Evolutionary conservation across 1,284 basidiomycete species (phyloP), one percentile per base, ranked within the genome.

Genomic region (Rhizoctonia solani): DNA sequence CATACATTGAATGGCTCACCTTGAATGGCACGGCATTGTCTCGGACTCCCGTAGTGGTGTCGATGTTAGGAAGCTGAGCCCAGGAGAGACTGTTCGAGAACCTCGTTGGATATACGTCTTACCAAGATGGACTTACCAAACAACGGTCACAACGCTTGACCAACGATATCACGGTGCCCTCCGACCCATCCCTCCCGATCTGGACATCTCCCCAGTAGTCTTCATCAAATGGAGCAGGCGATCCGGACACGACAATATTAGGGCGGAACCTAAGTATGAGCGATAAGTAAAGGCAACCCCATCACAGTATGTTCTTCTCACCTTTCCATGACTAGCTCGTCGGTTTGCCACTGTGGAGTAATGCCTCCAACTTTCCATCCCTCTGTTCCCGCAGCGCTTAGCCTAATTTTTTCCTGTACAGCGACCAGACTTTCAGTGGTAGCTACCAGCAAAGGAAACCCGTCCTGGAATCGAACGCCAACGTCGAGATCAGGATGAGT

Each of bases 101-200:
- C 6, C 13, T 27, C 19, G 47, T 61, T 70, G 65, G 42, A 29
- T 55, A 3, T 42, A 44, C 61, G 47, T 4, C 21, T 29, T 27
- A 46, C 30, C 8, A 8, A 16, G 16, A 8, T 8, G 37, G 37
- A 79, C 86, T 74, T 72, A 90, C 89, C 79, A 89, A 76, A 76
- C 89, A 91, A 46, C 89, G 83, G 42, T 82, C 75, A 74, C 88
- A 90, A 68, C 85, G 85, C 19, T 82, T 84, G 14, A 91, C 87
- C 1, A 90, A 76, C 30, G 80, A 79, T 59, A 90, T 80, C 4
- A 63, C 53, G 21, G 68, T 67, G 4, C 66, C 66, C 11, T 44
- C 68, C 39, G 50, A 32, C 16, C 37, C 27, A 30, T 25, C 11
- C 6, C 66, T 54, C 13, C 80, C 72, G 70, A 90, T 80, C 16